Base-by-base conservation (phyloP, 2,329 filamentous ascomycete species). In the Pleomassaria siparia region DNA sequence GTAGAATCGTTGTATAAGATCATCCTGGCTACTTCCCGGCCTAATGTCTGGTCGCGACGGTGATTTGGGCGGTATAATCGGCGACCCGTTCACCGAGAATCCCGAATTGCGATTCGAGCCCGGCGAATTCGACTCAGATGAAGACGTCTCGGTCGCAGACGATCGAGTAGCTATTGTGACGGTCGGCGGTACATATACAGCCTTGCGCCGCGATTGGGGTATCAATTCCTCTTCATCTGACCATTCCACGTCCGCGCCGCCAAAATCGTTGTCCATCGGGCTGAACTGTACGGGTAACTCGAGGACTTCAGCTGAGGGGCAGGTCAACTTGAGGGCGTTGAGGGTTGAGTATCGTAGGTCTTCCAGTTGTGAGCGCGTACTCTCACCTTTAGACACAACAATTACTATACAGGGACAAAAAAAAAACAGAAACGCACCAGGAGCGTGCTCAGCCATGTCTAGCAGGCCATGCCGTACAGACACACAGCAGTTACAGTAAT, bases 281-380 rank as follows among this genome's bases (percentile, higher is more conserved):
- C 49, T 30, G 41, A 32, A 48, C 11, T 58, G 47, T 50, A 57
- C 55, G 26, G 50, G 37, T 9, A 55, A 29, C 13, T 62, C 55
- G 51, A 61, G 49, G 47, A 60, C 58, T 54, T 71, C 66, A 44
- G 66, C 67, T 25, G 67, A 71, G 44, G 67, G 67, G 47, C 67
- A 71, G 28, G 65, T 62, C 44, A 68, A 50, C 51, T 64, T 69
- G 47, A 71, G 60, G 25, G 67, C 67, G 50, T 56, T 60, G 40
- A 70, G 57, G 33, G 67, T 71, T 21, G 66, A 69, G 50, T 65
- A 44, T 55, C 67, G 66, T 40, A 71, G 63, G 59, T 69, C 67
- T 70, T 47, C 29, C 37, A 46, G 44, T 40, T 52, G 59, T 66
- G 54, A 63, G 60, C 35, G 35, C 35, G 20, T 37, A 53, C 51